Conservation (phyloP, 805 yeast species). For the Lipomyces spencermartinsiae region DNA sequence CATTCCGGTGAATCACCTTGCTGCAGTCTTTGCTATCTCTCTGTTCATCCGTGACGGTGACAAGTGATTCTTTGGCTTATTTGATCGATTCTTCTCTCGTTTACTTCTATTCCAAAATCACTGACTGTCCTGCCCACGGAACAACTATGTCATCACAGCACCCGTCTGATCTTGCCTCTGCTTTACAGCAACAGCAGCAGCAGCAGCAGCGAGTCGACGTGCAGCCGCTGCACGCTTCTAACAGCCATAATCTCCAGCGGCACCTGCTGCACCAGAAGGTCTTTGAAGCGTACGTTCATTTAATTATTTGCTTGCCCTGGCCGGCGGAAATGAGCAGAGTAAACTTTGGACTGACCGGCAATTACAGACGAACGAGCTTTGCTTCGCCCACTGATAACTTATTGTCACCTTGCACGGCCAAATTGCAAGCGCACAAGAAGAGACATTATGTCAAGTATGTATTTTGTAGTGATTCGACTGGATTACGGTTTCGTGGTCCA, state of each 20-base stretch:
- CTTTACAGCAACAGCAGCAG: neutral
- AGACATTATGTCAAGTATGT: constrained; percentile 50
- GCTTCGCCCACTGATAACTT: constrained; percentile 66
- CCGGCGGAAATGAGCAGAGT: neutral
- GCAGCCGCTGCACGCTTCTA: constrained; percentile 23
- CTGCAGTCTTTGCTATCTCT: too few relatives aligned
- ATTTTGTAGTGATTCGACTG: neutral
- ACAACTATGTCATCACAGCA: neutral
- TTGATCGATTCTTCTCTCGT: neutral
- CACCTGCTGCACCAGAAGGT: constrained; percentile 32
- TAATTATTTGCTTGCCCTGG: neutral
- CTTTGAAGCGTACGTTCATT: constrained; percentile 31
- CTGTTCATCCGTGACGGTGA: too few relatives aligned
- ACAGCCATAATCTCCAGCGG: constrained; percentile 23
- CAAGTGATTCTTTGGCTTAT: neutral
- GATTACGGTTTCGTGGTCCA: neutral
- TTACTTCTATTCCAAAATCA: too few relatives aligned
- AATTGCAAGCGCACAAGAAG: constrained; percentile 57
- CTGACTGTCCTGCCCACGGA: too few relatives aligned
- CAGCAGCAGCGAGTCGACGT: neutral
- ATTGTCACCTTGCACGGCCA: constrained; percentile 65
- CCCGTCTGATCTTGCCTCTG: neutral
- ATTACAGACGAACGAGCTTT: constrained; percentile 40
- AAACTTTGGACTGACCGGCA: neutral
- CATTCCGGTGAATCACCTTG: too few relatives aligned